A percentile compares a stretch with the other conserved stretches of the same genome.
Conservation (phyloP, 2,329 filamentous ascomycete species). For the Alternaria ventricosa region DNA sequence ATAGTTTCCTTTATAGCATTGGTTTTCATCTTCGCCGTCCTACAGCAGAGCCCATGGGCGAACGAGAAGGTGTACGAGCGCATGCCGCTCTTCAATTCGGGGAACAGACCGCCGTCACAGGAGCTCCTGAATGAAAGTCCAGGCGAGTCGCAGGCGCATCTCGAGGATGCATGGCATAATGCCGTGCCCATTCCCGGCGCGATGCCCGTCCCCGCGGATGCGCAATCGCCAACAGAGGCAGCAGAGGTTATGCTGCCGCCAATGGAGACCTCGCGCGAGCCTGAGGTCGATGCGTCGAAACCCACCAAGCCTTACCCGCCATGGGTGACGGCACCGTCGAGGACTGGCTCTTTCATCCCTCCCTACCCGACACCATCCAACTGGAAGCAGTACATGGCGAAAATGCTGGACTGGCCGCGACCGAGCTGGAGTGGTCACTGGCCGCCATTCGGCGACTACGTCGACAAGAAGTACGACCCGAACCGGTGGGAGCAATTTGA, state of each 20-base stretch:
- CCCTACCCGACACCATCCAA: constrained; percentile 26
- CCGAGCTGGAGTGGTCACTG: constrained; percentile 50
- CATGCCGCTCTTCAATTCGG: constrained; percentile 28
- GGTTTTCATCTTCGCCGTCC: constrained; percentile 36
- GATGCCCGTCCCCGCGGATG: background rate
- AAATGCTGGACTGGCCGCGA: constrained; percentile 52
- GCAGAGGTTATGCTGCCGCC: constrained; percentile 1
- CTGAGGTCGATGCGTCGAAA: background rate
- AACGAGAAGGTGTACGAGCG: constrained; percentile 34
- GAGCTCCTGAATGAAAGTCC: constrained; percentile 12
- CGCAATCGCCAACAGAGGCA: background rate
- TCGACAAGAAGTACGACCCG: constrained; percentile 53
- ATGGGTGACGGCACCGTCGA: constrained; percentile 32
- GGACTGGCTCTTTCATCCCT: constrained; percentile 21
- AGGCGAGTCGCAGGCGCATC: constrained; percentile 18
- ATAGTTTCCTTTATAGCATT: constrained; percentile 47
- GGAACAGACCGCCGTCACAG: constrained; percentile 17
- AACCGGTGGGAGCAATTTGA: constrained; percentile 57
- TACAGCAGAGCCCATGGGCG: constrained; percentile 39
- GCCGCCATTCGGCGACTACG: constrained; percentile 54
- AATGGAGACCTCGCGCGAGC: constrained; percentile 3
- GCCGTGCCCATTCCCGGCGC: constrained; percentile 21
- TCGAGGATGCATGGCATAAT: constrained; percentile 33
- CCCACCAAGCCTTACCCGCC: constrained; percentile 25
- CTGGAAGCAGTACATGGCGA: constrained; percentile 48